Percentiles rank a stretch among this genome's conserved stretches.
Evolutionary conservation across 306 rosid species (phyloP).

Genomic region (Castanea sativa): DNA sequence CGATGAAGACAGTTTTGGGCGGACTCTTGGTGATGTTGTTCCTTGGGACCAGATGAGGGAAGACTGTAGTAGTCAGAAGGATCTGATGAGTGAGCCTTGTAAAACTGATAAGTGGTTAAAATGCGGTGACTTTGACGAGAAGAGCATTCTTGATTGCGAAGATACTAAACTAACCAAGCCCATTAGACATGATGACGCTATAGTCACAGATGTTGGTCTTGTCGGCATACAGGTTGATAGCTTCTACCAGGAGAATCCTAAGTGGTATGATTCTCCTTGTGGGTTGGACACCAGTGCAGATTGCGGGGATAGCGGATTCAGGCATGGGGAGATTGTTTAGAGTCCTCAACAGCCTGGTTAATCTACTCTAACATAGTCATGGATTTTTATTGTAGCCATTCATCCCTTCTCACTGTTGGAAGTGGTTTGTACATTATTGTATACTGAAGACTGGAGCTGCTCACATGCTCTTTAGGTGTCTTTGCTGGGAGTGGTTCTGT

Average conservation of each 20-base stretch:
- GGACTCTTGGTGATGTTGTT: constrained; percentile 75
- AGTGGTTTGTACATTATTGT: constrained; percentile 87
- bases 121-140: constrained; percentile 82
- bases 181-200: constrained; percentile 72
- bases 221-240: constrained; percentile 95
- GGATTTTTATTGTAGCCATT: constrained; percentile 40
- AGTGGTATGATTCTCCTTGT: constrained; percentile 99
- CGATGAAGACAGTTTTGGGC: constrained; percentile 90
- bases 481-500: constrained; percentile 64
- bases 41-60: constrained; percentile 93
- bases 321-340: constrained; percentile 87
- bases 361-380: constrained; percentile 52
- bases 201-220: constrained; percentile 87
- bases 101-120: constrained; percentile 96
- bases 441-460: constrained; percentile 76
- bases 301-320: constrained; percentile 84
- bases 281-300: constrained; percentile 83
- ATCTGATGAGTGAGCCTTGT: constrained; percentile 65
- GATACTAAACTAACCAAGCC: constrained; percentile 92
- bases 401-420: constrained; percentile 54
- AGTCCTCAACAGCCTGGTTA: constrained; percentile 38
- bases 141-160: constrained; percentile 89
- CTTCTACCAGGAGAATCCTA: constrained; percentile 84
- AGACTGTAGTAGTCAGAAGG: constrained; percentile 76
- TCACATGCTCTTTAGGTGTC: constrained; percentile 53